phyloP scores from a whole-genome alignment of 169 alveolate species.

The Pseudocohnilembus persalinus region DNA sequence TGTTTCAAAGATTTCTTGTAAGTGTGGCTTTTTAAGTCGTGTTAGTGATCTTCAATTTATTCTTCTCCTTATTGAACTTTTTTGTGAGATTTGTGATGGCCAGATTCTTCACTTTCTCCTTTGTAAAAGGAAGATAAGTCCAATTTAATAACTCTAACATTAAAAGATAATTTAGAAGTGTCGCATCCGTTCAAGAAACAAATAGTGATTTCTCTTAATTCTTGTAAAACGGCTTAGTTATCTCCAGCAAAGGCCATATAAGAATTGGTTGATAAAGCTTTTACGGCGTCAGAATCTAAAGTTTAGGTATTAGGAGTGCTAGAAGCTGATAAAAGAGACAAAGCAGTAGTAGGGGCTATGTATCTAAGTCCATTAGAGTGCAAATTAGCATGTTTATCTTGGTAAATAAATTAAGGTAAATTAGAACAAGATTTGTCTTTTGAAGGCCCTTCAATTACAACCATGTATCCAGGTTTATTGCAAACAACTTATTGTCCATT shows the following conservation, averaged over 20 bases:
- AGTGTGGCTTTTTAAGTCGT: background rate
- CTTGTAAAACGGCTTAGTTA: background rate
- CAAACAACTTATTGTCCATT: background rate
- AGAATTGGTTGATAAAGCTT: background rate
- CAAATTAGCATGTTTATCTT: background rate
- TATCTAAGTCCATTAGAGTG: background rate
- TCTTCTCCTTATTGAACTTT: too few relatives aligned
- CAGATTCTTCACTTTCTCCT: background rate
- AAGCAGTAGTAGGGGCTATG: background rate
- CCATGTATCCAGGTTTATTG: background rate
- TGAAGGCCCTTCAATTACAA: background rate
- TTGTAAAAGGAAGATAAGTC: background rate
- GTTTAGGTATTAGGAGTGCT: background rate
- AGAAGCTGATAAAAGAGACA: background rate
- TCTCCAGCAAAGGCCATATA: background rate
- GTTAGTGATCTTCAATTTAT: background rate
- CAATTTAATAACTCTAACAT: background rate
- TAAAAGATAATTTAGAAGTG: background rate
- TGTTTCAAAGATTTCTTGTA: background rate
- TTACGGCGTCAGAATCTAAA: background rate
- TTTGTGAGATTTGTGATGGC: background rate
- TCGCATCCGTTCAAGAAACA: background rate
- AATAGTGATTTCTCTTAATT: background rate
- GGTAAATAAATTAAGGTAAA: background rate
- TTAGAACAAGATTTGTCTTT: background rate